Percentiles rank a stretch among this genome's conserved stretches.
Conservation (phyloP, 768 basidiomycete genomes). For the Mycena maculata region DNA sequence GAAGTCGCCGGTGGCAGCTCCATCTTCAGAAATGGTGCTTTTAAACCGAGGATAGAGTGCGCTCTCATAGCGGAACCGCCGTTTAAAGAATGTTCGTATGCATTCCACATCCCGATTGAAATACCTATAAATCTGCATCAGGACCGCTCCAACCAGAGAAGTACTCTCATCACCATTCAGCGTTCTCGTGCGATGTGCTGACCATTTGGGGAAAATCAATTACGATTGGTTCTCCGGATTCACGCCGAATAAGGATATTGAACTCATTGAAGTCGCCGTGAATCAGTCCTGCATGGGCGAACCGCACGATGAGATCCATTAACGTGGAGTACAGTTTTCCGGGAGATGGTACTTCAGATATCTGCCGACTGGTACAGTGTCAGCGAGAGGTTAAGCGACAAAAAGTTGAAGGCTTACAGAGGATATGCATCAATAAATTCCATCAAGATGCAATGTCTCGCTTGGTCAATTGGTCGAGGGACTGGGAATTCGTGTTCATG, state of each 20-base stretch:
- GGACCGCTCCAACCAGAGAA: slow-evolving; percentile 22
- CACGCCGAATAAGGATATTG: slow-evolving; percentile 92
- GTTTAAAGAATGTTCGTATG: slow-evolving; percentile 91
- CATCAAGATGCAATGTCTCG: slow-evolving; percentile 96
- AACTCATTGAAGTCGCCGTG: slow-evolving; percentile 99
- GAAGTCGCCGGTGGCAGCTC: slow-evolving; percentile 65
- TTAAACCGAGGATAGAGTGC: slow-evolving; percentile 88
- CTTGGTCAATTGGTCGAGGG: slow-evolving; percentile 93
- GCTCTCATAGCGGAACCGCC: slow-evolving; percentile 94
- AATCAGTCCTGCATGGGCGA: slow-evolving; percentile 94
- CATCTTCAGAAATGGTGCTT: slow-evolving; percentile 62
- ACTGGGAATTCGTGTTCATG: slow-evolving; percentile 94
- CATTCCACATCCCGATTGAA: slow-evolving; percentile 99
- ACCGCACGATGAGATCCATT: slow-evolving; percentile 96
- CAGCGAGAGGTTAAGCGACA: slow-evolving; percentile 14
- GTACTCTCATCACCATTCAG: slow-evolving; percentile 80
- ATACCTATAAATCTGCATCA: slow-evolving; percentile 71
- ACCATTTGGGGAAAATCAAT: slow-evolving; percentile 99
- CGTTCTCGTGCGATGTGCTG: slow-evolving; percentile 95
- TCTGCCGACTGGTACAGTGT: slow-evolving; percentile 75
- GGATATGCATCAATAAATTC: slow-evolving; percentile 95
- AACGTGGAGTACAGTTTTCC: slow-evolving; percentile 90
- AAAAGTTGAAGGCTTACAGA: slow-evolving; percentile 64
- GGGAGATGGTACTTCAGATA: slow-evolving; percentile 84
- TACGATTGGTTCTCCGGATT: slow-evolving; percentile 80